These are phyloP conservation scores for Monosporascus sp. DNA, from an alignment of 2,329 filamentous ascomycete species.

Conservation along the genomic window DNA sequence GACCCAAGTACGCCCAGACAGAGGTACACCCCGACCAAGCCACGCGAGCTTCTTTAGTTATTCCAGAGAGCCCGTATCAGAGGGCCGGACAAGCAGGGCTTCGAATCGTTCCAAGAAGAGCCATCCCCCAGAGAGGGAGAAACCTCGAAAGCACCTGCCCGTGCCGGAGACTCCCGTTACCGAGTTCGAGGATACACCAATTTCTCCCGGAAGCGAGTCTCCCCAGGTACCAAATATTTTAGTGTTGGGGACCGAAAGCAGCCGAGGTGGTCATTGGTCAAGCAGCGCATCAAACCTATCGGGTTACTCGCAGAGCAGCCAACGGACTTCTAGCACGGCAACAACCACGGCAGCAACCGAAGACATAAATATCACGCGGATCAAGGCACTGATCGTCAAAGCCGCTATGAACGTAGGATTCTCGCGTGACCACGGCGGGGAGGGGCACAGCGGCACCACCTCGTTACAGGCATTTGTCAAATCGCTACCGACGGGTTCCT, in stretches of 20 bases:
- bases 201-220: constrained; percentile 73
- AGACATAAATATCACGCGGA: constrained; percentile 69
- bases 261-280: constrained; percentile 55
- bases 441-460: constrained; percentile 38
- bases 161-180: constrained; percentile 89
- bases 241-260: constrained; percentile 66
- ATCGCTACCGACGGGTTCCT: constrained; percentile 67
- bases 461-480: constrained; percentile 72
- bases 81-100: constrained; percentile 42
- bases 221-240: constrained; percentile 81
- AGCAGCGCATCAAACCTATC: constrained; percentile 76
- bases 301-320: constrained; percentile 67
- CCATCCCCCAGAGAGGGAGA: constrained; percentile 36
- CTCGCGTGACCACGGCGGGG: constrained; percentile 50
- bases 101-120: constrained; percentile 52
- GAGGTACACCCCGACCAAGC: constrained; percentile 76
- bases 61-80: constrained; percentile 41
- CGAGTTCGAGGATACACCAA: constrained; percentile 86
- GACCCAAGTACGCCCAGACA: constrained; percentile 80
- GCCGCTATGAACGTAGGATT: constrained; percentile 83
- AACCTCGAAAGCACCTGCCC: constrained; percentile 39
- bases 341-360: constrained; percentile 65
- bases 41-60: constrained; percentile 64
- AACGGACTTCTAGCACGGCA: constrained; percentile 63
- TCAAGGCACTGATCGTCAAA: constrained; percentile 76